These are phyloP conservation scores for Uncinocarpus reesii DNA, from an alignment of 2,329 filamentous ascomycete genomes.

Conservation along the genomic window DNA sequence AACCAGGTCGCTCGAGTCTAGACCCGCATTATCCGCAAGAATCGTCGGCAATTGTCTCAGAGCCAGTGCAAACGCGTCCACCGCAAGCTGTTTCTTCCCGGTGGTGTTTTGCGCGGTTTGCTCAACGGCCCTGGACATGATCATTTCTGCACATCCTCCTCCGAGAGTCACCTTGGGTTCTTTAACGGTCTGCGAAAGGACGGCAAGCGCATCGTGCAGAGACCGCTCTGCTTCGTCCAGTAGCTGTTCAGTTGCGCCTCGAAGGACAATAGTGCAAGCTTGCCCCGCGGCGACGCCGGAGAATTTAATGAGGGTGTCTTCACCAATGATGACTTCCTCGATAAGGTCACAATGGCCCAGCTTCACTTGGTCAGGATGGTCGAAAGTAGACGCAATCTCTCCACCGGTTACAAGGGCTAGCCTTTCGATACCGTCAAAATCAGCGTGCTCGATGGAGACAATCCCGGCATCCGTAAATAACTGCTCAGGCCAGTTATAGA, in stretches of 20 bases:
- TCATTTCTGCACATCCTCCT: conserved; percentile 94
- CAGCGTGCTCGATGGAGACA: conserved; percentile 96
- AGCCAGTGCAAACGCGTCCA: conserved; percentile 78
- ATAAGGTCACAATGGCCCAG: conserved; percentile 90
- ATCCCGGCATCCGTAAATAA: conserved; percentile 96
- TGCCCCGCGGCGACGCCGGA: conserved; percentile 88
- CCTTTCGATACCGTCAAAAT: conserved; percentile 96
- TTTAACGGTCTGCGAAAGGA: conserved; percentile 90
- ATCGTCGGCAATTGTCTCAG: conserved; percentile 92
- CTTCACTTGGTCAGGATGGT: conserved; percentile 95
- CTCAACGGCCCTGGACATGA: conserved; percentile 97
- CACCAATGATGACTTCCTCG: conserved; percentile 95
- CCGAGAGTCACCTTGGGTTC: conserved; percentile 90
- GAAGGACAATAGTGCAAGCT: conserved; percentile 92
- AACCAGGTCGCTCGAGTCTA: conserved; percentile 90
- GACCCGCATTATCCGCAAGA: conserved; percentile 89
- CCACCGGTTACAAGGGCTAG: conserved; percentile 90
- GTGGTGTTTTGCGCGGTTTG: conserved; percentile 85
- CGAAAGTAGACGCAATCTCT: conserved; percentile 95
- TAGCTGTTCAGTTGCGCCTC: conserved; percentile 91
- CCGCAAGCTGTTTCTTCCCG: conserved; percentile 92
- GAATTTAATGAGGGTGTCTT: conserved; percentile 95
- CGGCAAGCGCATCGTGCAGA: conserved; percentile 88
- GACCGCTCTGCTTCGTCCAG: conserved; percentile 94
- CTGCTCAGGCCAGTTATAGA: conserved; percentile 99